A percentile compares a stretch with the other conserved stretches of the same genome.
Evolutionary conservation across 257 asterid genomes (phyloP).

Genomic region (Gardenia jasminoides): DNA sequence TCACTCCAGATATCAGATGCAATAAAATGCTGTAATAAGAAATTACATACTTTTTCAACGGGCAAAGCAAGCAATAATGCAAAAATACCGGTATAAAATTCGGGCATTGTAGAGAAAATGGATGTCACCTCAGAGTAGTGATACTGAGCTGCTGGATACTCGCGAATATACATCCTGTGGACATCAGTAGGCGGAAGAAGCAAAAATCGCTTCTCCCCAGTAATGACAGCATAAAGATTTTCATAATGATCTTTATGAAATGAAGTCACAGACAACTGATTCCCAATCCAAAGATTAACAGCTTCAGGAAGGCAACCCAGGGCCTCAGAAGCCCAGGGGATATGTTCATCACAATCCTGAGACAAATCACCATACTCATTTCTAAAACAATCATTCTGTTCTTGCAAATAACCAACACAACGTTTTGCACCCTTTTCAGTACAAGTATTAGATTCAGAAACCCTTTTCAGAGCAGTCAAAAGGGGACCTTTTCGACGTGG

Average conservation of each 20-base stretch:
- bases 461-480: conserved; percentile 52
- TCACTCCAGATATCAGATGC: background rate
- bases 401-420: conserved; percentile 71
- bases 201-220: conserved; percentile 76
- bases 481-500: conserved; percentile 52
- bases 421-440: background rate
- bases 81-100: background rate
- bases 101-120: background rate
- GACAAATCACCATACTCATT: conserved; percentile 59
- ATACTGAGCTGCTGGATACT: conserved; percentile 69
- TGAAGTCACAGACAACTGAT: conserved; percentile 59
- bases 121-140: conserved; percentile 49
- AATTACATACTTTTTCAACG: background rate
- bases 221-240: conserved; percentile 75
- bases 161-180: conserved; percentile 78
- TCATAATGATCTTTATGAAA: conserved; percentile 92
- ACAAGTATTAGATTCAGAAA: conserved; percentile 31
- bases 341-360: conserved; percentile 57
- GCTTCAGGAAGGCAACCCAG: conserved; percentile 84
- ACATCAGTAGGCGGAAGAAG: conserved; percentile 88
- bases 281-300: conserved; percentile 90
- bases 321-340: conserved; percentile 78
- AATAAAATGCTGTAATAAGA: background rate
- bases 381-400: conserved; percentile 91
- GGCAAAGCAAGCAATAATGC: background rate